These are phyloP conservation scores for Calonectria pseudoreteaudii DNA, from an alignment of 2,329 filamentous ascomycete species.

Conservation along the genomic window DNA sequence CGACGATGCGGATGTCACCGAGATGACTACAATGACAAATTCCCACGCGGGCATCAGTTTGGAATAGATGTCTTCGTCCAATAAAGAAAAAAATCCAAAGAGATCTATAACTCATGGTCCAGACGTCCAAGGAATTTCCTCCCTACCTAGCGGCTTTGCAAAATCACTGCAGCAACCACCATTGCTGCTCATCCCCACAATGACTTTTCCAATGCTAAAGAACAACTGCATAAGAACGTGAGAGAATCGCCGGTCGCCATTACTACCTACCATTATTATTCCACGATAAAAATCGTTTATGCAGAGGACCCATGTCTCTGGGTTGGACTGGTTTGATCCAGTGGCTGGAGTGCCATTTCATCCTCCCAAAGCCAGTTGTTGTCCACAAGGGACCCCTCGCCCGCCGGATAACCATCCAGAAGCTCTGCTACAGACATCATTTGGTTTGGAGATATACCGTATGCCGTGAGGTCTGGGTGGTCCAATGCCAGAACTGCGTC, in stretches of 20 bases:
- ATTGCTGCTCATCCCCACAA: too few relatives aligned
- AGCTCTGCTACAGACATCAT: slow-evolving; percentile 3
- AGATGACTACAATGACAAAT: not conserved
- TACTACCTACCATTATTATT: not conserved
- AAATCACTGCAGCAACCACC: too few relatives aligned
- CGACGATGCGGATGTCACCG: not conserved
- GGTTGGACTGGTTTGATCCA: not conserved
- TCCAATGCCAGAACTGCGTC: not conserved
- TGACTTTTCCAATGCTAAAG: too few relatives aligned
- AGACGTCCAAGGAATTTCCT: not conserved
- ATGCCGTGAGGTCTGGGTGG: not conserved
- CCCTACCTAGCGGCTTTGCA: not conserved
- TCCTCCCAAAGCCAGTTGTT: slow-evolving; percentile 9
- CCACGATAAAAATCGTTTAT: not conserved
- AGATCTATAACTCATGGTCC: too few relatives aligned
- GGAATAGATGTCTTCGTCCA: not conserved
- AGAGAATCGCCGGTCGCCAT: not conserved
- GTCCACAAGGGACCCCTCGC: not conserved
- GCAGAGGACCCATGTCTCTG: not conserved
- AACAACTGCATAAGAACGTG: not conserved
- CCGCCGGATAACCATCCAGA: not conserved
- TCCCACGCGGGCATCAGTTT: not conserved
- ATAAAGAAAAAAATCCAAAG: too few relatives aligned
- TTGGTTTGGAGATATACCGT: slow-evolving; percentile 6
- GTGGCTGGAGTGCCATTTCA: not conserved